Evolutionary conservation across 768 basidiomycete species (phyloP).

Genomic region (Cyclocybe aegerita): DNA sequence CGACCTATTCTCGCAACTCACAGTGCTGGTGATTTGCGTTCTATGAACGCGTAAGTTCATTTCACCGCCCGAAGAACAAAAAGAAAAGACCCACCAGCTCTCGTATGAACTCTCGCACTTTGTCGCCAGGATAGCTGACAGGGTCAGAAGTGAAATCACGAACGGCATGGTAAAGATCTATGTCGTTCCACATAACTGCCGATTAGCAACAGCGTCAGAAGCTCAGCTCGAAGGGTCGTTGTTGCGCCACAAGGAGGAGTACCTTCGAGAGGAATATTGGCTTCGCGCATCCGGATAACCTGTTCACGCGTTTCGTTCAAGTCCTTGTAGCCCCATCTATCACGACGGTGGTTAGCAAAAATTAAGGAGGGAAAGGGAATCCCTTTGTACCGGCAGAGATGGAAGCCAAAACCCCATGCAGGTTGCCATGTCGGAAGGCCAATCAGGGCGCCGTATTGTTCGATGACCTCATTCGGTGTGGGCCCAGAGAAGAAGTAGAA

Average conservation of each 20-base stretch:
- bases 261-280: slow-evolving; percentile 80
- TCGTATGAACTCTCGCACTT: slow-evolving; percentile 51
- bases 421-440: slow-evolving; percentile 74
- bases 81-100: slow-evolving; percentile 45
- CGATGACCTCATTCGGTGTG: slow-evolving; percentile 58
- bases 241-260: neutral
- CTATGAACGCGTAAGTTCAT: neutral
- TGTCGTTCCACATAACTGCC: slow-evolving; percentile 77
- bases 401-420: slow-evolving; percentile 77
- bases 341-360: slow-evolving; percentile 17
- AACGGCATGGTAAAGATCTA: slow-evolving; percentile 68
- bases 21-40: slow-evolving; percentile 16
- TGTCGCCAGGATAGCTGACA: slow-evolving; percentile 55
- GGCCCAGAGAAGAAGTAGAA: slow-evolving; percentile 76
- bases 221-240: slow-evolving; percentile 3
- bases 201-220: neutral
- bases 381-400: slow-evolving; percentile 54
- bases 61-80: too few species aligned
- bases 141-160: slow-evolving; percentile 74
- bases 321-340: slow-evolving; percentile 42
- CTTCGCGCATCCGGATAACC: slow-evolving; percentile 57
- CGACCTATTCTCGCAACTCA: slow-evolving; percentile 26
- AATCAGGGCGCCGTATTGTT: slow-evolving; percentile 68
- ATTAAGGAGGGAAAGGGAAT: neutral
- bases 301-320: slow-evolving; percentile 55